phyloP scores from a whole-genome alignment of 352 stramenopile species.

The Phytopythium delawarense region DNA sequence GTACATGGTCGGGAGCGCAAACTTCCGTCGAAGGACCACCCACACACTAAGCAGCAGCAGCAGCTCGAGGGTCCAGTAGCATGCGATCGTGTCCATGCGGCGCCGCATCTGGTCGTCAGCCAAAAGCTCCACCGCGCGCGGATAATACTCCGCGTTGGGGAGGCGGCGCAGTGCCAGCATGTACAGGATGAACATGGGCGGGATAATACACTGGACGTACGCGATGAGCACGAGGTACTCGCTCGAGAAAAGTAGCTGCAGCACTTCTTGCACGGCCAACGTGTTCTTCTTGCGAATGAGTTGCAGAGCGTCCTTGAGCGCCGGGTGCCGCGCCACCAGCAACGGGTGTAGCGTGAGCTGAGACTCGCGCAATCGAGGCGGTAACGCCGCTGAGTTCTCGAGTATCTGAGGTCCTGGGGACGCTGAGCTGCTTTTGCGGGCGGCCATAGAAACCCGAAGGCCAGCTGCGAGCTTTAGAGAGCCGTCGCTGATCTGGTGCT shows the following conservation, averaged over 20 bases:
- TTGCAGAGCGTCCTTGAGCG: slow-evolving; percentile 8
- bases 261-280: slow-evolving; percentile 21
- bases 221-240: slow-evolving; percentile 29
- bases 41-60: slow-evolving; percentile 13
- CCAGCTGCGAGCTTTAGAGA: neutral
- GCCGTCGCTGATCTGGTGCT: neutral
- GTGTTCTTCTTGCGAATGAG: slow-evolving; percentile 22
- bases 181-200: slow-evolving; percentile 27
- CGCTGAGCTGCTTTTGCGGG: neutral
- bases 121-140: slow-evolving; percentile 16
- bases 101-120: slow-evolving; percentile 11
- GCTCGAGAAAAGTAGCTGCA: slow-evolving; percentile 35
- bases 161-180: slow-evolving; percentile 17
- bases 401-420: neutral
- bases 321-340: neutral
- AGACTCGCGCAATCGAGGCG: neutral
- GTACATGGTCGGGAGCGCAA: slow-evolving; percentile 26
- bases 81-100: slow-evolving; percentile 16
- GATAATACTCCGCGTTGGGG: slow-evolving; percentile 25
- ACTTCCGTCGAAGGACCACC: slow-evolving; percentile 19
- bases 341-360: slow-evolving; percentile 6
- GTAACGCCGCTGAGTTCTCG: too few species aligned
- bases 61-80: slow-evolving; percentile 16
- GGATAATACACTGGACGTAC: slow-evolving; percentile 31
- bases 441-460: neutral